These are phyloP conservation scores for Castanea sativa DNA, from an alignment of 306 rosid species.

Conservation along the genomic window DNA sequence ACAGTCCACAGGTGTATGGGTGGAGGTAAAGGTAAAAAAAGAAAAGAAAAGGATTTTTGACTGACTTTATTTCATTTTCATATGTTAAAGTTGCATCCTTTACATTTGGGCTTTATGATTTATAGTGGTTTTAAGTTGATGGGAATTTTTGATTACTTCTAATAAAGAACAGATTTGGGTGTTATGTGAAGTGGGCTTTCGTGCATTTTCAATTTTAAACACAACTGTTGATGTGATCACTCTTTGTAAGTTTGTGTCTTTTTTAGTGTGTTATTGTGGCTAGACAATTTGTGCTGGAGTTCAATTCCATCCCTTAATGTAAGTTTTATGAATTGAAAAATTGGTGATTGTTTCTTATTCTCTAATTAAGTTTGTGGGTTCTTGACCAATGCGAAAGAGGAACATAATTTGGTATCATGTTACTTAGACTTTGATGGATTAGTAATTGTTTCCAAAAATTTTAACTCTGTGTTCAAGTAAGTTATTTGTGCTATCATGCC, in stretches of 20 bases:
- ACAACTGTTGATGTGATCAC: neutral
- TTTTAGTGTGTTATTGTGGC: neutral
- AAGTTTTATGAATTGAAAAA: neutral
- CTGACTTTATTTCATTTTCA: neutral
- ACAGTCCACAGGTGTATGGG: constrained; percentile 30
- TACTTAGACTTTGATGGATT: neutral
- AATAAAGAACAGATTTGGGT: neutral
- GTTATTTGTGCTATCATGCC: neutral
- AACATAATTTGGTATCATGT: neutral
- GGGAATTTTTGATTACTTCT: neutral
- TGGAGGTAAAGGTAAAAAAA: constrained; percentile 29
- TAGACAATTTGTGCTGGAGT: neutral
- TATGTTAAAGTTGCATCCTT: neutral
- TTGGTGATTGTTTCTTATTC: too few relatives aligned
- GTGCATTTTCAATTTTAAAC: neutral
- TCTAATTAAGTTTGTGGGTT: neutral
- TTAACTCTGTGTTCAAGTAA: neutral
- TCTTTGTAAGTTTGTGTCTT: neutral
- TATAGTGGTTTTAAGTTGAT: neutral
- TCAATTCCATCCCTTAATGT: neutral
- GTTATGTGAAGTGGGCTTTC: neutral
- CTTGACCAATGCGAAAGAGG: neutral
- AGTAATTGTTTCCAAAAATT: neutral
- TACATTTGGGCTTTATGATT: constrained; percentile 4
- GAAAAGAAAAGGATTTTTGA: neutral